Percentiles rank a stretch among this genome's conserved stretches.
These are phyloP conservation scores for Pseudocercospora macadamiae DNA, from an alignment of 2,329 filamentous ascomycete genomes.

Conservation along the genomic window DNA sequence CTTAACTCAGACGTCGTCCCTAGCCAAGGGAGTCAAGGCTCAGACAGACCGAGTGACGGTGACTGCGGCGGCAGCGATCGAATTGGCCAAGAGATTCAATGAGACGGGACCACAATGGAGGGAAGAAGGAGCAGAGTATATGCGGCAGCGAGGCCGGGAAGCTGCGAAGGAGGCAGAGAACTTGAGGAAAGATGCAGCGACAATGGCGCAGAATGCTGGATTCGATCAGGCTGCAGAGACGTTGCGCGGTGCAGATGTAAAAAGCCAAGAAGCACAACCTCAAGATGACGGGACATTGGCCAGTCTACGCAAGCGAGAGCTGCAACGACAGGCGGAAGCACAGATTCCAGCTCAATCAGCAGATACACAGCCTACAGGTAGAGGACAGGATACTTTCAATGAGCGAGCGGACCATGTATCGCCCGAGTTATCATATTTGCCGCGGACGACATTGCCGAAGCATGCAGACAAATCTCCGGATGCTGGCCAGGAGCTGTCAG, in stretches of 20 bases:
- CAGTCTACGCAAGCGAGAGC: conserved; percentile 31
- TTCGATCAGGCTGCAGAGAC: conserved; percentile 6
- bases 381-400: conserved; percentile 61
- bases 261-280: not conserved
- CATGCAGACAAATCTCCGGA: conserved; percentile 51
- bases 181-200: conserved; percentile 18
- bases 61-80: conserved; percentile 63
- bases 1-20: conserved; percentile 65
- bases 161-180: conserved; percentile 35
- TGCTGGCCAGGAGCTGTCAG: conserved; percentile 44
- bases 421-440: conserved; percentile 53
- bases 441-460: conserved; percentile 59
- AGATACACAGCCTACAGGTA: conserved; percentile 42
- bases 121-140: conserved; percentile 21
- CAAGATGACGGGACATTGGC: conserved; percentile 40
- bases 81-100: conserved; percentile 61
- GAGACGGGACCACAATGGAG: conserved; percentile 47
- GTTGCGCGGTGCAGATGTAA: not conserved
- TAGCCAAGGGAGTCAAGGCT: conserved; percentile 64
- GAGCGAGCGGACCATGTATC: conserved; percentile 52
- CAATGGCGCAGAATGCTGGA: conserved; percentile 11
- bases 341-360: conserved; percentile 56
- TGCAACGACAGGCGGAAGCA: conserved; percentile 54
- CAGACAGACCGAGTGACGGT: conserved; percentile 65
- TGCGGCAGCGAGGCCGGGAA: conserved; percentile 18